Evolutionary conservation across 2,329 filamentous ascomycete species (phyloP).

Genomic region (Pseudogymnoascus sp.): DNA sequence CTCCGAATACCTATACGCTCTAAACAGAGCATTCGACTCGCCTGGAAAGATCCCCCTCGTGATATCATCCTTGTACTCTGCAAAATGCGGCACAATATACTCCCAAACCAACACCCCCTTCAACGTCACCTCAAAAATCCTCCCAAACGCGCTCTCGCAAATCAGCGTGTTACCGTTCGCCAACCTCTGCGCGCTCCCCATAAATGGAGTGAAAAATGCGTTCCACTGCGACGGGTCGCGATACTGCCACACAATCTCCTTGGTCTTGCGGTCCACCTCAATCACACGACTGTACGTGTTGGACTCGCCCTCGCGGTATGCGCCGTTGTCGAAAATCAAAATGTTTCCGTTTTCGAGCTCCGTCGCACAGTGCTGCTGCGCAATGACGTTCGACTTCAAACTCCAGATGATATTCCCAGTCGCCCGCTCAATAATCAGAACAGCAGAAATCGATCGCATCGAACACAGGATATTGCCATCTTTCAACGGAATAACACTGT

Average conservation of each 20-base stretch:
- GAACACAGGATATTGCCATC: conserved; percentile 37
- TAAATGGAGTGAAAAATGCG: conserved; percentile 35
- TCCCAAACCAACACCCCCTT: conserved; percentile 36
- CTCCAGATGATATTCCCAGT: conserved; percentile 36
- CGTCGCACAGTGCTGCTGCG: conserved; percentile 37
- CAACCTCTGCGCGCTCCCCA: conserved; percentile 37
- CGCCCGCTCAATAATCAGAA: conserved; percentile 33
- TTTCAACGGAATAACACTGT: conserved; percentile 31
- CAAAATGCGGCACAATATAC: conserved; percentile 35
- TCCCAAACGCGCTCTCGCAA: conserved; percentile 34
- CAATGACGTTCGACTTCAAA: conserved; percentile 31
- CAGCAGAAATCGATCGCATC: conserved; percentile 33
- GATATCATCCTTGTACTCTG: conserved; percentile 30
- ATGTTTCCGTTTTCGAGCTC: conserved; percentile 35
- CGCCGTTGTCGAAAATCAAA: conserved; percentile 39
- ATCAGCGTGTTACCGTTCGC: conserved; percentile 35
- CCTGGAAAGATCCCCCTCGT: conserved; percentile 32
- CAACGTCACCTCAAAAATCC: conserved; percentile 36
- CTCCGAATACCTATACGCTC: conserved; percentile 35
- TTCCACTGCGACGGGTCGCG: conserved; percentile 24
- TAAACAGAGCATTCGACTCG: conserved; percentile 35
- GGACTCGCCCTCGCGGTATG: conserved; percentile 32
- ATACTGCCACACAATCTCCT: conserved; percentile 37
- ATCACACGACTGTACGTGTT: conserved; percentile 36
- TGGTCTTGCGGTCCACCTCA: conserved; percentile 29